Conservation (phyloP, 768 basidiomycete species). For the Suillus brevipes region DNA sequence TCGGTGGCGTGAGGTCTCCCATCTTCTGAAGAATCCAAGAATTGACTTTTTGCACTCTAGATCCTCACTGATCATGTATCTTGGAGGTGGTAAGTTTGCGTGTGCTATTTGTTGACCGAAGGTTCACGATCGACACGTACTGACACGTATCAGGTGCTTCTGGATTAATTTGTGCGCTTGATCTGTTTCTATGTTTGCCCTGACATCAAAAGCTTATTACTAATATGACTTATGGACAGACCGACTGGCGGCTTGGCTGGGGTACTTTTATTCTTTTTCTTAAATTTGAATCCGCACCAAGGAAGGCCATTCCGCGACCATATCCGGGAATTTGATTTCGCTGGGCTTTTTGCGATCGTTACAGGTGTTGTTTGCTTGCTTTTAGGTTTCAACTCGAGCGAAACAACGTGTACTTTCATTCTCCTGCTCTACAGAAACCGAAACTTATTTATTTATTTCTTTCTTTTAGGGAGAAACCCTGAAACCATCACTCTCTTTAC, state of each 20-base stretch:
- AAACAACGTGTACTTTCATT: conserved; percentile 30
- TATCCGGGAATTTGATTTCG: conserved; percentile 38
- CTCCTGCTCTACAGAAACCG: neutral
- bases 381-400: conserved; percentile 39
- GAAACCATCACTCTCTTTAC: conserved; percentile 39
- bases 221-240: conserved; percentile 16
- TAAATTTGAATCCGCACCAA: conserved; percentile 37
- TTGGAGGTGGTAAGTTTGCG: conserved; percentile 40
- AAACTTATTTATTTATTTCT: conserved; percentile 8
- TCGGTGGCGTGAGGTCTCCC: conserved; percentile 33
- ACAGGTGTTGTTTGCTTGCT: conserved; percentile 38
- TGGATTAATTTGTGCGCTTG: conserved; percentile 35
- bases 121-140: conserved; percentile 9
- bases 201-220: neutral
- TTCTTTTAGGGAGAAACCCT: conserved; percentile 25
- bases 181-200: neutral
- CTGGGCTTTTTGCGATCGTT: conserved; percentile 38
- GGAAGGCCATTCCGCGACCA: conserved; percentile 33
- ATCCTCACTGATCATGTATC: conserved; percentile 35
- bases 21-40: neutral
- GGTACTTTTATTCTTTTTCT: conserved; percentile 32
- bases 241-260: conserved; percentile 38
- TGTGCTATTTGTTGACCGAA: neutral
- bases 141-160: conserved; percentile 32
- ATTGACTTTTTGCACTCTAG: conserved; percentile 17